A percentile compares a stretch with the other conserved stretches of the same genome.
These are phyloP conservation scores for Populus simonii DNA, from an alignment of 345 rosid species.

Conservation along the genomic window DNA sequence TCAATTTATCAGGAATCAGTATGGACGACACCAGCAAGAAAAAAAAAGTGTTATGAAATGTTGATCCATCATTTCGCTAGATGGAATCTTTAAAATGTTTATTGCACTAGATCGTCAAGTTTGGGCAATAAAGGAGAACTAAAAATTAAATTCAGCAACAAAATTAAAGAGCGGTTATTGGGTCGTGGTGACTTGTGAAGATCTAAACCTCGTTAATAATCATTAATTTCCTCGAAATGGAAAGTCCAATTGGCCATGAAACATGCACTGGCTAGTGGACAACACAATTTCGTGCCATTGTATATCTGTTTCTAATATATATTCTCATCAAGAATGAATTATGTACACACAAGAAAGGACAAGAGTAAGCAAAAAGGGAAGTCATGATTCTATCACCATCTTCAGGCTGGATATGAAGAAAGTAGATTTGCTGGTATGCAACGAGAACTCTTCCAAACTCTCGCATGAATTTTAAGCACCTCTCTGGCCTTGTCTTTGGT, in stretches of 20 bases:
- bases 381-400: background rate
- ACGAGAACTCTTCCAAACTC: constrained; percentile 43
- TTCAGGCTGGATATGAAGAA: constrained; percentile 33
- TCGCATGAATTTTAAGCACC: constrained; percentile 38
- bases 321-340: background rate
- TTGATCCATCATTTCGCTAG: background rate
- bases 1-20: background rate
- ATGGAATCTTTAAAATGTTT: background rate
- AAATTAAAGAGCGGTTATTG: background rate
- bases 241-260: background rate
- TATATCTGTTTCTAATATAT: background rate
- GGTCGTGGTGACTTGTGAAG: background rate
- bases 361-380: background rate
- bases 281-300: background rate
- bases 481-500: constrained; percentile 44
- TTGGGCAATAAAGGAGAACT: background rate
- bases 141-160: background rate
- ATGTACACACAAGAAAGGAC: background rate
- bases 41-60: background rate
- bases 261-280: background rate
- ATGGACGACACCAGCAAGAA: background rate
- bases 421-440: constrained; percentile 35
- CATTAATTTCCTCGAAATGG: background rate
- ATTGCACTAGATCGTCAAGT: background rate
- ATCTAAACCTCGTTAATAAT: background rate